Conservation (phyloP, 176 grass and related monocot species). For the Triticum timopheevii region DNA sequence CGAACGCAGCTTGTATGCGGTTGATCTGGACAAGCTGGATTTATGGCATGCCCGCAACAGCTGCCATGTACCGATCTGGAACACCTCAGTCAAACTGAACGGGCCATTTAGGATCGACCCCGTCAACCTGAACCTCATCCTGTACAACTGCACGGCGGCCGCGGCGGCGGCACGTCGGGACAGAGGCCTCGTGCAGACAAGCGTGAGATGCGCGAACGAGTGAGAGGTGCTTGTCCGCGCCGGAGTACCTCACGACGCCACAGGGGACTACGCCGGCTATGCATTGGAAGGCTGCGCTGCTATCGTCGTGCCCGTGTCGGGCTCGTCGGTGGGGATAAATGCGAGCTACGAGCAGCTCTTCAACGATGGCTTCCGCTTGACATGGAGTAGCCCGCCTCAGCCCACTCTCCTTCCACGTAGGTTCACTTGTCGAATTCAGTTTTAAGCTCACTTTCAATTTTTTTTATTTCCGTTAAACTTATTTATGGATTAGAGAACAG, state of each 20-base stretch:
- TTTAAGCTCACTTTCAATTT: too few species aligned
- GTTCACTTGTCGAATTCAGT: not conserved
- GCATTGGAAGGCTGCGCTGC: not conserved
- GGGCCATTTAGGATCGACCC: conserved; percentile 7
- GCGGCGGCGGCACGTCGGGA: not conserved
- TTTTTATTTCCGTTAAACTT: too few species aligned
- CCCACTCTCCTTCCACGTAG: not conserved
- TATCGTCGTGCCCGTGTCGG: not conserved
- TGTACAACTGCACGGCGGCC: conserved; percentile 17
- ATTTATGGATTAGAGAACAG: too few species aligned
- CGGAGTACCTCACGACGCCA: not conserved
- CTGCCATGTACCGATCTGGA: not conserved
- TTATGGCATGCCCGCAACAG: not conserved
- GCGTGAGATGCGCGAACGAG: not conserved
- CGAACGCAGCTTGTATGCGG: not conserved
- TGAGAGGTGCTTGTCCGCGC: not conserved
- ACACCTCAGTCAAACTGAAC: conserved; percentile 2
- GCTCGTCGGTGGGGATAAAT: not conserved
- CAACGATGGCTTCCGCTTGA: conserved; percentile 34
- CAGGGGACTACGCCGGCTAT: not conserved
- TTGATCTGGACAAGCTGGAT: conserved; percentile 7
- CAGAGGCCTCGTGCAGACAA: not conserved
- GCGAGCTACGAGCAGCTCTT: conserved; percentile 18
- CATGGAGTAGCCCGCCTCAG: not conserved
- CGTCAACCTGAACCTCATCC: conserved; percentile 20